These are phyloP conservation scores for Pichia thaimueangensis DNA, from an alignment of 805 yeast genomes.

Conservation along the genomic window DNA sequence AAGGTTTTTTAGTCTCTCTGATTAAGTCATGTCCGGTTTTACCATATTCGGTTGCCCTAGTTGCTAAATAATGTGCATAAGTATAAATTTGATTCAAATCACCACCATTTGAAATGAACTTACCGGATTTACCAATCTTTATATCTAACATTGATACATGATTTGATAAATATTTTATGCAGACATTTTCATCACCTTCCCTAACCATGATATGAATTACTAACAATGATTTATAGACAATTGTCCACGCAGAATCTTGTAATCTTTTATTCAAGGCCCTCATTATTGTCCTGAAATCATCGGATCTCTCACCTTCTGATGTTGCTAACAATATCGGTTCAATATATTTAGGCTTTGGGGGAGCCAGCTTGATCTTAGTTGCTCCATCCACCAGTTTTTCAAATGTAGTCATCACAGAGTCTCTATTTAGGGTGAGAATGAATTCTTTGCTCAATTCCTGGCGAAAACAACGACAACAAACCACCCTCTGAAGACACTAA, in stretches of 20 bases:
- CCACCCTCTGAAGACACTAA: too few species aligned
- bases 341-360: constrained; percentile 94
- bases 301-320: constrained; percentile 39
- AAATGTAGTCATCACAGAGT: constrained; percentile 49
- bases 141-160: constrained; percentile 54
- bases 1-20: constrained; percentile 45
- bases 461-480: too few species aligned
- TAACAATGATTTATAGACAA: constrained; percentile 77
- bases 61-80: constrained; percentile 65
- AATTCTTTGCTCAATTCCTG: too few species aligned
- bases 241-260: constrained; percentile 83
- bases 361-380: constrained; percentile 75
- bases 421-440: too few species aligned
- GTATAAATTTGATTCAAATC: constrained; percentile 54
- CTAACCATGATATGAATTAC: constrained; percentile 87
- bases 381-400: constrained; percentile 77
- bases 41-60: constrained; percentile 65
- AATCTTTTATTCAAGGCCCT: constrained; percentile 54
- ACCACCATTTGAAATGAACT: constrained; percentile 31
- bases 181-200: constrained; percentile 80
- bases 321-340: constrained; percentile 85
- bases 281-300: constrained; percentile 65
- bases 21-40: constrained; percentile 68
- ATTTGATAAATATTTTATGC: constrained; percentile 59
- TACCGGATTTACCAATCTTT: constrained; percentile 26